Percentiles rank a stretch among this genome's conserved stretches.
phyloP scores from a whole-genome alignment of 2,329 filamentous ascomycete genomes.

The Metarhizium guizhouense region DNA sequence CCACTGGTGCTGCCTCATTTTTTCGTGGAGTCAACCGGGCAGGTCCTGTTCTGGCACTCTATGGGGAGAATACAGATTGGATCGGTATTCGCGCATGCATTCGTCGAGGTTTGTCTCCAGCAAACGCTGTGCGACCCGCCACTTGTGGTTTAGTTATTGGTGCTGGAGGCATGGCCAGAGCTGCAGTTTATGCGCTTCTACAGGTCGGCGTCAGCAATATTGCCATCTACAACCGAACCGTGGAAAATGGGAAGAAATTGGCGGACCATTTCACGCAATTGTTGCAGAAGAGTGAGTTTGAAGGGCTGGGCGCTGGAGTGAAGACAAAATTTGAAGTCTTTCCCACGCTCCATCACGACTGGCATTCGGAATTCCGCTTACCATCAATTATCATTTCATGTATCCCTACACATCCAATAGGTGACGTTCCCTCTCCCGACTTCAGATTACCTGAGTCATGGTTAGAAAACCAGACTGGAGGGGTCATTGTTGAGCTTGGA shows the following conservation, averaged over 20 bases:
- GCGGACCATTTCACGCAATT: conserved; percentile 61
- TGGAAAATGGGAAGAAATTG: conserved; percentile 56
- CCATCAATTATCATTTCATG: conserved; percentile 71
- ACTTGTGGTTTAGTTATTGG: conserved; percentile 53
- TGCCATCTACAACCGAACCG: conserved; percentile 64
- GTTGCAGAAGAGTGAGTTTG: conserved; percentile 32
- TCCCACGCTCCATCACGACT: conserved; percentile 46
- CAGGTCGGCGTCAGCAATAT: conserved; percentile 70
- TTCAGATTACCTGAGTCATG: conserved; percentile 62
- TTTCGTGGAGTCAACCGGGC: conserved; percentile 48
- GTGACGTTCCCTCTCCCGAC: conserved; percentile 54
- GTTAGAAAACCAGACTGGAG: conserved; percentile 64
- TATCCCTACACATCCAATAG: conserved; percentile 62
- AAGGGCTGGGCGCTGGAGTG: conserved; percentile 32
- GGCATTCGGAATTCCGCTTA: conserved; percentile 53
- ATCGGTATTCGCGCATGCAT: conserved; percentile 69
- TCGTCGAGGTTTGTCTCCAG: conserved; percentile 61
- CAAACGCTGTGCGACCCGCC: conserved; percentile 51
- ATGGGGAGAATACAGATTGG: conserved; percentile 78
- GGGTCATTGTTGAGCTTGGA: conserved; percentile 65
- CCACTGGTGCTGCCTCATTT: conserved; percentile 39
- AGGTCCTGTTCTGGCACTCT: conserved; percentile 59
- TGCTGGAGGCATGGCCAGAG: conserved; percentile 68
- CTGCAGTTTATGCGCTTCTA: conserved; percentile 69
- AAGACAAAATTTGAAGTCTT: conserved; percentile 49